These are phyloP conservation scores for Parietichytrium sp. DNA, from an alignment of 108 stramenopile species.

Conservation along the genomic window DNA sequence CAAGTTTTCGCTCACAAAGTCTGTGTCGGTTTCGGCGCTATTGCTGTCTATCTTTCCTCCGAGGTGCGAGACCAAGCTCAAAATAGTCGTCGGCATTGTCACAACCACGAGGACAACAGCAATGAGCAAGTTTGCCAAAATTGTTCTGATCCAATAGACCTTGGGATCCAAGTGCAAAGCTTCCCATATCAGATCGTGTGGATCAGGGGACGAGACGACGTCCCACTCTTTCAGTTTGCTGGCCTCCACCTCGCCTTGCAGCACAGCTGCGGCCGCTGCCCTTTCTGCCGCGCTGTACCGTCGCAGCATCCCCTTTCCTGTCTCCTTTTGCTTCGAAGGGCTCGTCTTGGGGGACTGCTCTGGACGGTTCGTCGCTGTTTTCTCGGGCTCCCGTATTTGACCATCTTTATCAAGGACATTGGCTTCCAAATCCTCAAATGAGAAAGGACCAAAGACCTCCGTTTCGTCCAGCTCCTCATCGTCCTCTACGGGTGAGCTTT, in stretches of 20 bases:
- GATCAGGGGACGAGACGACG: not conserved
- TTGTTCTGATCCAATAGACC: not conserved
- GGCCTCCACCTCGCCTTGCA: not conserved
- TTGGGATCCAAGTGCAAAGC: not conserved
- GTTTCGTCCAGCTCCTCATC: no score
- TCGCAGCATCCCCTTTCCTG: not conserved
- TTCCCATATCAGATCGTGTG: conserved; percentile 27
- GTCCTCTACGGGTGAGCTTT: no score
- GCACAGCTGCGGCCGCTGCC: not conserved
- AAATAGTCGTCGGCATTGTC: not conserved
- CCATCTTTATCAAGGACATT: no score
- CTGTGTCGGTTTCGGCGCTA: not conserved
- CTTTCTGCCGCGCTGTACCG: not conserved
- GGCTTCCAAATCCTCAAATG: no score
- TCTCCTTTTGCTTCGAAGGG: no score
- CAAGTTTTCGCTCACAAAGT: not conserved
- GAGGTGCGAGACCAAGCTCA: not conserved
- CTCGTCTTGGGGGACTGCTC: no score
- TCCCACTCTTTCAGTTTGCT: not conserved
- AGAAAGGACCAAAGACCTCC: no score
- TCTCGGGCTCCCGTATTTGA: no score
- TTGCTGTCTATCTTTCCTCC: no score
- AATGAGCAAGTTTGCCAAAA: not conserved
- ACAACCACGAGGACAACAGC: not conserved
- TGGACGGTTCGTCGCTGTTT: no score